A percentile compares a stretch with the other conserved stretches of the same genome.
These are phyloP conservation scores for Fusarium stilboides DNA, from an alignment of 2,329 filamentous ascomycete genomes.

Conservation along the genomic window DNA sequence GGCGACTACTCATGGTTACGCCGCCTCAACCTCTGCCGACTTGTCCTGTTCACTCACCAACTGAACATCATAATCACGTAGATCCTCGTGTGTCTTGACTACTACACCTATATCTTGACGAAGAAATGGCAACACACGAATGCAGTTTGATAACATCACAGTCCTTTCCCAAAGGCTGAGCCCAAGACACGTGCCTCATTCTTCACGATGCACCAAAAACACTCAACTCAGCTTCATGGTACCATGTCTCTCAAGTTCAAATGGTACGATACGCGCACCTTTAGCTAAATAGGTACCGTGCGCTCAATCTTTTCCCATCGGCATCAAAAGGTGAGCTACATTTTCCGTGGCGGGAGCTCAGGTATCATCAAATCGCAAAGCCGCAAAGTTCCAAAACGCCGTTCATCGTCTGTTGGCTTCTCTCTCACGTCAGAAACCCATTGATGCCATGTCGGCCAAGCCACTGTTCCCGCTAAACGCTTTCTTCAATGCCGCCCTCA, in stretches of 20 bases:
- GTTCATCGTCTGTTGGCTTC: constrained; percentile 20
- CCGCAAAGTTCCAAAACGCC: constrained; percentile 44
- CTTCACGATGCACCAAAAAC: neutral
- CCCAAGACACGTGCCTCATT: neutral
- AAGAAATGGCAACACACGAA: no score
- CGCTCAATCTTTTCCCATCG: constrained; percentile 12
- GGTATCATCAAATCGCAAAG: constrained; percentile 49
- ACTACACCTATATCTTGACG: no score
- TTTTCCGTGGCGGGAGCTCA: constrained; percentile 41
- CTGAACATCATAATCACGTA: no score
- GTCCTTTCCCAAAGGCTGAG: no score
- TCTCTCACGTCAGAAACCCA: constrained; percentile 17
- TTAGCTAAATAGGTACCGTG: constrained; percentile 1
- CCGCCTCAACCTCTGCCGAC: no score
- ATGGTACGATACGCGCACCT: constrained; percentile 8
- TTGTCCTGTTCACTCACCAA: no score
- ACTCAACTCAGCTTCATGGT: neutral
- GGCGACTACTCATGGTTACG: no score
- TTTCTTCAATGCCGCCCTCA: constrained; percentile 23
- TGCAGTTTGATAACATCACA: no score
- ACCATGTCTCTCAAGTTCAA: constrained; percentile 10
- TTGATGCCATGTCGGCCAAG: constrained; percentile 7
- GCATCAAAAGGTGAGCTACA: constrained; percentile 42
- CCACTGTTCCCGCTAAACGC: constrained; percentile 21
- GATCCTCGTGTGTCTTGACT: no score